phyloP scores from a whole-genome alignment of 202 grass and related monocot species.

The Bolboschoenoplectus hybrid region DNA sequence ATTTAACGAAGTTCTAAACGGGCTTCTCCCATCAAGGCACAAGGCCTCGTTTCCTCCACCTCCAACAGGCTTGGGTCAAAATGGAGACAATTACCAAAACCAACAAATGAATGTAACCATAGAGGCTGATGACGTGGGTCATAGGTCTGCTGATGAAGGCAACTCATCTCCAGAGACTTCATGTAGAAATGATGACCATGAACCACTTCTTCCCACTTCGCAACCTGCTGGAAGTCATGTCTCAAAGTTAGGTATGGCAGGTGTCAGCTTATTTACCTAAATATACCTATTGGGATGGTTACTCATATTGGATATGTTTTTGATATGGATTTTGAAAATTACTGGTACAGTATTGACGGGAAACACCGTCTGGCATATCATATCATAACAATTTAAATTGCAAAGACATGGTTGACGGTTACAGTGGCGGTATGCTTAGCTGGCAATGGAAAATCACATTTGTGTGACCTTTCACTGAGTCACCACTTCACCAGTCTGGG shows the following conservation, averaged over 20 bases:
- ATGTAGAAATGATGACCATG: constrained; percentile 62
- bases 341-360: background rate
- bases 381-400: constrained; percentile 17
- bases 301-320: background rate
- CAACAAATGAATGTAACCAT: constrained; percentile 26
- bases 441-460: background rate
- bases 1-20: constrained; percentile 95
- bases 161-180: constrained; percentile 48
- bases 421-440: background rate
- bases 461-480: background rate
- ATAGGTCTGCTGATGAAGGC: constrained; percentile 55
- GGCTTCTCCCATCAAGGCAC: constrained; percentile 71
- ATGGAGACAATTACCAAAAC: constrained; percentile 40
- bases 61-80: constrained; percentile 55
- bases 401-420: background rate
- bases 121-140: constrained; percentile 41
- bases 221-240: constrained; percentile 43
- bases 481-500: background rate
- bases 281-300: background rate
- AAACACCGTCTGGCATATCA: background rate
- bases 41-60: constrained; percentile 67
- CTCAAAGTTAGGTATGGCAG: constrained; percentile 55
- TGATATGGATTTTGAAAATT: background rate
- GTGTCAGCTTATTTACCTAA: constrained; percentile 24
- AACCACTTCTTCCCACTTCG: constrained; percentile 73